A percentile compares a stretch with the other conserved stretches of the same genome.
Evolutionary conservation across 768 basidiomycete genomes (phyloP).

Genomic region (Rickenella mellea): DNA sequence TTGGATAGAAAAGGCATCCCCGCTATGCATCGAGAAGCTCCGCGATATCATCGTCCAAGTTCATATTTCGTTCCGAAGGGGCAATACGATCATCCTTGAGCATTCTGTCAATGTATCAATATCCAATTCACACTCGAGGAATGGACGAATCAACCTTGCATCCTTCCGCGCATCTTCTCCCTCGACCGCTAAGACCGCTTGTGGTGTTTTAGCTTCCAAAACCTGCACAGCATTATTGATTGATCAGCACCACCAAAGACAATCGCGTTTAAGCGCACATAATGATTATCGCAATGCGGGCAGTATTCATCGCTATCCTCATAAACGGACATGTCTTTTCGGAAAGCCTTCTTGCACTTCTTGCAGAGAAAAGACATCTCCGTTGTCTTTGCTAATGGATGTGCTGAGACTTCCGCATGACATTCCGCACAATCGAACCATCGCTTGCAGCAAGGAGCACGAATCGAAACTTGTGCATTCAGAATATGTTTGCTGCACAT

Average conservation of each 20-base stretch:
- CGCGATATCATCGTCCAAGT: too few relatives aligned
- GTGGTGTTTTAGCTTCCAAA: slow-evolving; percentile 84
- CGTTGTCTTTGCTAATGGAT: slow-evolving; percentile 58
- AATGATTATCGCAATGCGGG: slow-evolving; percentile 97
- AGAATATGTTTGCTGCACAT: slow-evolving; percentile 95
- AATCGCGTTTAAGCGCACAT: slow-evolving; percentile 45
- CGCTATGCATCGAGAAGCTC: too few relatives aligned
- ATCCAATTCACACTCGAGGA: too few relatives aligned
- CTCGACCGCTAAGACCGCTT: slow-evolving; percentile 78
- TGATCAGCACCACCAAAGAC: background rate
- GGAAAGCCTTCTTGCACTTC: slow-evolving; percentile 91
- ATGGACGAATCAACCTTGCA: slow-evolving; percentile 50
- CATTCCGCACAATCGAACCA: slow-evolving; percentile 98
- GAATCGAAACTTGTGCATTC: slow-evolving; percentile 93
- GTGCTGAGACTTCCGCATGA: slow-evolving; percentile 77
- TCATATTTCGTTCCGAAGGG: too few relatives aligned
- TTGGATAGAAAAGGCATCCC: too few relatives aligned
- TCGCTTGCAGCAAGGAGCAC: slow-evolving; percentile 93
- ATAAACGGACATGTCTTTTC: slow-evolving; percentile 87
- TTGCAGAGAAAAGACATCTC: slow-evolving; percentile 86
- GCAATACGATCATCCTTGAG: too few relatives aligned
- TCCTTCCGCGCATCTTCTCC: slow-evolving; percentile 88
- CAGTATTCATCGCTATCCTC: slow-evolving; percentile 99
- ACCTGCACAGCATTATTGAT: slow-evolving; percentile 41
- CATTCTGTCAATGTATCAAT: too few relatives aligned